These are phyloP conservation scores for Naematelia encephala DNA, from an alignment of 768 basidiomycete species.

Conservation along the genomic window DNA sequence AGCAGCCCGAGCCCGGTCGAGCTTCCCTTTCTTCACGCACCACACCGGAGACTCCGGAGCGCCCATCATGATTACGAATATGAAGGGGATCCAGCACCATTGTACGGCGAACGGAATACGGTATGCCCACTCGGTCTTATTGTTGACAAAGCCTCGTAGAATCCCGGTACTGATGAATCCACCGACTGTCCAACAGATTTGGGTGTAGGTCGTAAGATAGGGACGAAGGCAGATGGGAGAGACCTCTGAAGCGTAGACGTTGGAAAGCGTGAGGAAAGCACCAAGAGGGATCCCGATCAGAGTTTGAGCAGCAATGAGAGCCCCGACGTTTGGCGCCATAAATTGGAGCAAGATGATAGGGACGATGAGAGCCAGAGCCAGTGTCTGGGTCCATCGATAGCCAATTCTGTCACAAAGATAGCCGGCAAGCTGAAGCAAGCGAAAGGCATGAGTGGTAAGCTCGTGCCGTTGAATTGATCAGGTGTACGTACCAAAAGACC, in stretches of 20 bases:
- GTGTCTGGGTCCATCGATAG: slow-evolving; percentile 4
- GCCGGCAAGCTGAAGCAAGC: slow-evolving; percentile 2
- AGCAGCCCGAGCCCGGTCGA: slow-evolving; percentile 26
- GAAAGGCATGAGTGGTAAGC: too few relatives aligned
- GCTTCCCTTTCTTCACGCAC: slow-evolving; percentile 30
- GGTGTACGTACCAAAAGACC: too few relatives aligned
- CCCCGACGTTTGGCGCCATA: slow-evolving; percentile 6
- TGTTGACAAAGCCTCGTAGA: slow-evolving; percentile 13
- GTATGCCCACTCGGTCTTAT: slow-evolving; percentile 34
- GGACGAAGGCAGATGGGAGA: slow-evolving; percentile 31
- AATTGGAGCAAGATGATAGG: background rate
- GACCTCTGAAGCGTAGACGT: slow-evolving; percentile 45
- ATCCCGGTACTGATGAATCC: slow-evolving; percentile 22
- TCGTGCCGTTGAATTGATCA: too few relatives aligned
- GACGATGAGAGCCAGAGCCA: background rate
- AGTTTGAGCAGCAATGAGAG: slow-evolving; percentile 5
- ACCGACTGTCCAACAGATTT: slow-evolving; percentile 30
- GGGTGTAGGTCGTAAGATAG: slow-evolving; percentile 40
- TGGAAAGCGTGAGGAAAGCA: slow-evolving; percentile 1
- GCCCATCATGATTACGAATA: slow-evolving; percentile 8
- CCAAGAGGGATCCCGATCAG: slow-evolving; percentile 7
- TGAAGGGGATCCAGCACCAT: slow-evolving; percentile 19
- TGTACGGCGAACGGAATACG: slow-evolving; percentile 30
- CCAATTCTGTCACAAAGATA: slow-evolving; percentile 6
- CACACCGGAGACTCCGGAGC: slow-evolving; percentile 41